Conservation (phyloP, 176 grass and related monocot species). For the Triticum timopheevii region DNA sequence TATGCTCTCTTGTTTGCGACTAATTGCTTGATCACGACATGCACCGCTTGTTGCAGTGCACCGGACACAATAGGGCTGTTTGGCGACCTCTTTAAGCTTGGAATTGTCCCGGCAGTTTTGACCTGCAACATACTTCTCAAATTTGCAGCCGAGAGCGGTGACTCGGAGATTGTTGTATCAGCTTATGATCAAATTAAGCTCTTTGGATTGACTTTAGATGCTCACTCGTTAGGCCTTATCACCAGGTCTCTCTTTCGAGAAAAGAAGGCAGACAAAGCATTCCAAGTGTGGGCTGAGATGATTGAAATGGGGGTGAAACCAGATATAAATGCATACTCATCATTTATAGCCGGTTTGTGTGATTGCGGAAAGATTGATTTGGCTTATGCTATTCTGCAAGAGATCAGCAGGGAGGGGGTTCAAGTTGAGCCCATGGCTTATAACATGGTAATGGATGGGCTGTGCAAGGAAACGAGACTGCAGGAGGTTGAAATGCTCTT, state of each 20-base stretch:
- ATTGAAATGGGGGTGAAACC: constrained; percentile 51
- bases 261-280: constrained; percentile 46
- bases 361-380: constrained; percentile 43
- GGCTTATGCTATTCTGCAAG: constrained; percentile 49
- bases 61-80: constrained; percentile 41
- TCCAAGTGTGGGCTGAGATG: constrained; percentile 48
- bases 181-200: constrained; percentile 56
- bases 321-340: constrained; percentile 43
- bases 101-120: constrained; percentile 49
- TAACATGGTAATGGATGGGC: constrained; percentile 71
- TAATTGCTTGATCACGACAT: constrained; percentile 60
- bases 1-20: constrained; percentile 29
- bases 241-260: constrained; percentile 56
- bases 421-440: constrained; percentile 45
- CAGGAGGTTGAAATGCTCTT: constrained; percentile 72
- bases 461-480: constrained; percentile 72
- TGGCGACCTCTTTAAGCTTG: constrained; percentile 38
- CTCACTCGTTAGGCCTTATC: constrained; percentile 41
- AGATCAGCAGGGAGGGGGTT: constrained; percentile 35
- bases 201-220: constrained; percentile 35
- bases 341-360: constrained; percentile 55
- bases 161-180: constrained; percentile 28
- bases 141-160: constrained; percentile 32
- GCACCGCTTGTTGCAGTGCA: constrained; percentile 18
- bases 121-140: constrained; percentile 59